Evolutionary conservation across 176 grass and related monocot species (phyloP).

Genomic region (Oryza punctata): DNA sequence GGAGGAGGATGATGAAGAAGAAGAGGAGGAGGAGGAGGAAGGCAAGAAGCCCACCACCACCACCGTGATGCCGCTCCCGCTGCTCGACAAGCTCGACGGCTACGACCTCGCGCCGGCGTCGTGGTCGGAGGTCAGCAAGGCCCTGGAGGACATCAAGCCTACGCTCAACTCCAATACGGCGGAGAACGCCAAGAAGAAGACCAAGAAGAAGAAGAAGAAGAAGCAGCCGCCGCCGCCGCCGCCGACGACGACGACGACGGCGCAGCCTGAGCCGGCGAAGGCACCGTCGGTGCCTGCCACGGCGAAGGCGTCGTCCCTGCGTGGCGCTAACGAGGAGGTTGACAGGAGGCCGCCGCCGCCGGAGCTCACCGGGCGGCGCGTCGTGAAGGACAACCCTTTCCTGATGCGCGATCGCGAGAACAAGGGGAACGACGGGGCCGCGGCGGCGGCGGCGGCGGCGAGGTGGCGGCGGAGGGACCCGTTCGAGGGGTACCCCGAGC

Average conservation of each 20-base stretch:
- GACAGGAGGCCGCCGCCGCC: constrained; percentile 35
- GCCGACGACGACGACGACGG: too few relatives aligned
- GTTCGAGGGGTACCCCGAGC: constrained; percentile 78
- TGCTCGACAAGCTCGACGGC: constrained; percentile 87
- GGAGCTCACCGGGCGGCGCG: constrained; percentile 58
- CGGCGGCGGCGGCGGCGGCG: neutral
- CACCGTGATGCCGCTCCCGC: constrained; percentile 55
- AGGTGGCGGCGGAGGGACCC: constrained; percentile 69
- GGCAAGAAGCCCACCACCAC: constrained; percentile 42
- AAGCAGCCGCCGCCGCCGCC: neutral
- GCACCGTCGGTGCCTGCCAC: neutral
- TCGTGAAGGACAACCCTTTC: constrained; percentile 83
- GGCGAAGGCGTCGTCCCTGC: neutral
- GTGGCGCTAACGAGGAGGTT: neutral
- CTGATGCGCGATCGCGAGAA: constrained; percentile 71
- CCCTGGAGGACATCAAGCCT: constrained; percentile 86
- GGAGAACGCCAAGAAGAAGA: constrained; percentile 22
- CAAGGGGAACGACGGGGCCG: constrained; percentile 30
- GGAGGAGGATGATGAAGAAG: neutral
- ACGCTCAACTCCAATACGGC: constrained; percentile 37
- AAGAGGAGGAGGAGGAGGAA: neutral
- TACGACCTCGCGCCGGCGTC: constrained; percentile 72
- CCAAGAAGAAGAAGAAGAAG: constrained; percentile 2
- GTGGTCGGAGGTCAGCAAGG: constrained; percentile 96
- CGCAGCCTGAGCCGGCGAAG: neutral